These are phyloP conservation scores for Climacium dendroides DNA, from an alignment of 225 moss, liverwort and hornwort genomes.

Conservation along the genomic window DNA sequence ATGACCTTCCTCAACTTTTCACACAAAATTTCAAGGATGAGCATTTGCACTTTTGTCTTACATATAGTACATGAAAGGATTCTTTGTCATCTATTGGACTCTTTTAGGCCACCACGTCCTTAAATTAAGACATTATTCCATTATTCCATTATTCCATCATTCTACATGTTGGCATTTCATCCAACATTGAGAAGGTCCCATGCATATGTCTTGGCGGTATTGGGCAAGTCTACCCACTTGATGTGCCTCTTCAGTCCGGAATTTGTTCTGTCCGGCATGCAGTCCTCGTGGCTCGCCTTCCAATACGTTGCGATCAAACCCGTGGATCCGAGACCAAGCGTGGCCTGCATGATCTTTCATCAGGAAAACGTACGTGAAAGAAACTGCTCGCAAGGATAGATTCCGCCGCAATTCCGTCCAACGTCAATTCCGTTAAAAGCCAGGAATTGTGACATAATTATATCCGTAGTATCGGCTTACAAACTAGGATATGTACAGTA, in stretches of 20 bases:
- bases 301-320: not conserved
- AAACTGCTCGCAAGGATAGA: not conserved
- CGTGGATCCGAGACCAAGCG: not conserved
- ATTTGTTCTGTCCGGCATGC: not conserved
- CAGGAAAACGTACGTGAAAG: not conserved
- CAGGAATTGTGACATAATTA: too few species aligned
- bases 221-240: not conserved
- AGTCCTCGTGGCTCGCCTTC: not conserved
- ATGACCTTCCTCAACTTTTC: too few species aligned
- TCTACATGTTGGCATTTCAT: not conserved
- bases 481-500: too few species aligned
- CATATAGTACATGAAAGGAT: not conserved
- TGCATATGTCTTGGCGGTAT: not conserved
- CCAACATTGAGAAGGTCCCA: too few species aligned
- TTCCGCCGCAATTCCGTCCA: too few species aligned
- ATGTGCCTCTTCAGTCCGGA: not conserved
- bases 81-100: not conserved
- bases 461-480: not conserved
- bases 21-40: too few species aligned
- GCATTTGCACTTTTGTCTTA: too few species aligned
- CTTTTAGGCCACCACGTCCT: not conserved
- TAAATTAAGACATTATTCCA: too few species aligned
- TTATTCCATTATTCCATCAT: too few species aligned
- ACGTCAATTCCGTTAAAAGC: not conserved
- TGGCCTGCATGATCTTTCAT: not conserved